Conservation (phyloP, 2,329 filamentous ascomycete genomes). For the Penicillium frequentans region DNA sequence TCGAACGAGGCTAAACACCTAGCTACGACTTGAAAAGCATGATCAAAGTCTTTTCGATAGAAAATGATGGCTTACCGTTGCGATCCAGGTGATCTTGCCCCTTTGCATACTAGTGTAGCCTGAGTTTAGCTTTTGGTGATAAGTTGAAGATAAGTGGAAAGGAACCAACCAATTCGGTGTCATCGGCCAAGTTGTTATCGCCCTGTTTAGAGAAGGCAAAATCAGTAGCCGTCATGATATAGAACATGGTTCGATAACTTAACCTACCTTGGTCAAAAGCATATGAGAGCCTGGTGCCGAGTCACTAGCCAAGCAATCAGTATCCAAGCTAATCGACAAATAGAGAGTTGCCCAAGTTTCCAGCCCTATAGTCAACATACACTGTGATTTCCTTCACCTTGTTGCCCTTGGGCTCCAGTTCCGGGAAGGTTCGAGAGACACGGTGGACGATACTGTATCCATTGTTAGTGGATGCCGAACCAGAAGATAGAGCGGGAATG, state of each 20-base stretch:
- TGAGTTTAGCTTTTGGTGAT: background rate
- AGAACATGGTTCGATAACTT: background rate
- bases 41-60: background rate
- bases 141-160: constrained; percentile 52
- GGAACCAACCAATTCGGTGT: constrained; percentile 65
- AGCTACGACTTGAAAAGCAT: background rate
- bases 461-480: background rate
- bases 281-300: constrained; percentile 41
- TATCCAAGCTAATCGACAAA: background rate
- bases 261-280: constrained; percentile 73
- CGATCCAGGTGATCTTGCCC: constrained; percentile 86
- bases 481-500: background rate
- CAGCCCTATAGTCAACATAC: constrained; percentile 18
- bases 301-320: constrained; percentile 17
- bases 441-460: constrained; percentile 74
- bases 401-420: constrained; percentile 40
- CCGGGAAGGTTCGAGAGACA: constrained; percentile 69
- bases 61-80: constrained; percentile 73
- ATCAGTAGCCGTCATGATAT: background rate
- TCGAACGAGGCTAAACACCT: background rate
- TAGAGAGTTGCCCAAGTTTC: no score
- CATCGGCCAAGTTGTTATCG: constrained; percentile 92
- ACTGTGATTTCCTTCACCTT: constrained; percentile 34
- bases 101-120: constrained; percentile 49
- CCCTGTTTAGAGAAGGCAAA: constrained; percentile 48